Base-by-base conservation (phyloP, 495 filamentous ascomycete species). In the Xylaria intraflava region DNA sequence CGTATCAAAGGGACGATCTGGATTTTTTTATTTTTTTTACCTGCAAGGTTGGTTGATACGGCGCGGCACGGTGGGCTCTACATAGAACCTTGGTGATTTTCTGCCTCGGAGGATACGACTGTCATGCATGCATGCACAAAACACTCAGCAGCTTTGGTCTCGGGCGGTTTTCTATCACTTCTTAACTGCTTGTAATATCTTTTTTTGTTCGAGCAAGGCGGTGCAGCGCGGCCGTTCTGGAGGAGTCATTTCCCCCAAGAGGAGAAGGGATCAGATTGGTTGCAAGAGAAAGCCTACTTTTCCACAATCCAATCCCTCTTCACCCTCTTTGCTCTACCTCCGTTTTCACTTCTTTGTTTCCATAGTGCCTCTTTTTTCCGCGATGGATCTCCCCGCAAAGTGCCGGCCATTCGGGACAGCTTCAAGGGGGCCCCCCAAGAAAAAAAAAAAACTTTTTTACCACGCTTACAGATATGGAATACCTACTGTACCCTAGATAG, bases 141-240 rank as follows among this genome's bases (percentile, higher is more conserved):
- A 48, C 30, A 46, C 27, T n/a, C n/a, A n/a, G n/a, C 43, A 49
- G 59, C 59, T 65, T 59, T 56, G 58, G 40, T 60, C 55, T n/a
- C n/a, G n/a, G 55, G 61, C 59, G 66, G 64, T 53, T 27, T 68
- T 59, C 54, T 38, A 38, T 38, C 16, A 46, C 48, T 74, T 78
- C 67, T 72, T 66, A 78, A 77, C 78, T 78, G 73, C 72, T 79
- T 81, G 74, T 81, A 79, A 78, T 77, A 60, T 44, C 46, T 68
- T n/a, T n/a, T n/a, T n/a, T n/a, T n/a, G n/a, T n/a, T n/a, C 62
- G 61, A 66, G 65, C 67, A 62, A n/a, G 62, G 56, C 62, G 66
- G 53, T 56, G 69, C 66, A 64, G 66, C 46, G 58, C 59, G 58
- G 57, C 61, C 64, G 69, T 64, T 63, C 56, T 61, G 55, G 61